These are phyloP conservation scores for Tetrapyrgos nigripes DNA, from an alignment of 1,284 basidiomycete species.

Conservation along the genomic window DNA sequence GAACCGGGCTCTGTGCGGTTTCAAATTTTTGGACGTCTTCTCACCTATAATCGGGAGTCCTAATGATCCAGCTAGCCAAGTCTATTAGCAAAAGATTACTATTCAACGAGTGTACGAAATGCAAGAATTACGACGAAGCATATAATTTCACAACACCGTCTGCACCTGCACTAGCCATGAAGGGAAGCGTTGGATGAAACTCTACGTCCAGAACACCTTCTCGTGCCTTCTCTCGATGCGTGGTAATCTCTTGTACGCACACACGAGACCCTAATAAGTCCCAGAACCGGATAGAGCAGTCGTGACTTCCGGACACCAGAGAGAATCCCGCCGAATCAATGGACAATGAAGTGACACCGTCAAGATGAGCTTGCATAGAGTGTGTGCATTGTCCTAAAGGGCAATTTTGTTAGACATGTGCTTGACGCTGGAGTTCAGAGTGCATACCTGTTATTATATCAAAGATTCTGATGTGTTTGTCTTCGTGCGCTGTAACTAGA, in stretches of 20 bases:
- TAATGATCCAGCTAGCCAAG: conserved; percentile 9
- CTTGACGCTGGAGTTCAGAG: conserved; percentile 1
- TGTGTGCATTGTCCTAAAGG: conserved; percentile 80
- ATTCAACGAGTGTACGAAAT: conserved; percentile 2
- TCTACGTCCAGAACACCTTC: conserved; percentile 92
- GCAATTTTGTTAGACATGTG: conserved; percentile 14
- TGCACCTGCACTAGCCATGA: conserved; percentile 92
- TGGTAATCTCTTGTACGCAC: conserved; percentile 91
- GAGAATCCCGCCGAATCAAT: conserved; percentile 89
- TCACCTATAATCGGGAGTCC: too few species aligned
- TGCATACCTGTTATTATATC: conserved; percentile 80
- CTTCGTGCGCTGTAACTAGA: conserved; percentile 92
- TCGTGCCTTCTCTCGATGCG: conserved; percentile 85
- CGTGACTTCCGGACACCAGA: conserved; percentile 90
- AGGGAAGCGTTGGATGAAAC: conserved; percentile 85
- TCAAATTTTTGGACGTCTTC: too few species aligned
- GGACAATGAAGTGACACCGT: conserved; percentile 90
- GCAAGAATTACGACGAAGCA: conserved; percentile 65
- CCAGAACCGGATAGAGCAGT: conserved; percentile 96
- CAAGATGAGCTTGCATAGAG: conserved; percentile 90
- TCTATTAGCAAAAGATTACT: conserved; percentile 9
- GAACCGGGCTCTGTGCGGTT: too few species aligned
- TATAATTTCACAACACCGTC: conserved; percentile 96
- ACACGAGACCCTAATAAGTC: conserved; percentile 82
- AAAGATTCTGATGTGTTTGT: conserved; percentile 91